Evolutionary conservation across 2,329 filamentous ascomycete species (phyloP).

Genomic region (Cucurbitaria berberidis): DNA sequence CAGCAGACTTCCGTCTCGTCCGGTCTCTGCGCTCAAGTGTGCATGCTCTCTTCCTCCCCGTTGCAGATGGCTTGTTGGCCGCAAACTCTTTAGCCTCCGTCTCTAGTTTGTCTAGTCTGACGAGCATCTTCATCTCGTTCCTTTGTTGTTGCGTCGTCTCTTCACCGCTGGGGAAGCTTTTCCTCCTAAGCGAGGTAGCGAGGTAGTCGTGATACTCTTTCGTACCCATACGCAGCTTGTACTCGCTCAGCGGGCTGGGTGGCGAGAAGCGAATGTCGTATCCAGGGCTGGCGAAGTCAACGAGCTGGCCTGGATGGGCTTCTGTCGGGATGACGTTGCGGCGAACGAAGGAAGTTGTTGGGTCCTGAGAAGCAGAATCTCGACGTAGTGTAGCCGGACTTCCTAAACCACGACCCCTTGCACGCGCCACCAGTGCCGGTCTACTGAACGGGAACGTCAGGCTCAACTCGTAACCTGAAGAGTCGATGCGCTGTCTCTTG

Average conservation of each 20-base stretch:
- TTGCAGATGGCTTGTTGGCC: background rate
- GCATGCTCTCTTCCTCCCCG: background rate
- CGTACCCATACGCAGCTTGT: constrained; percentile 4
- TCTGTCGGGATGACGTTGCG: constrained; percentile 2
- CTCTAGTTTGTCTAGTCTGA: constrained; percentile 3
- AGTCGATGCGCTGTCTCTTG: constrained; percentile 19
- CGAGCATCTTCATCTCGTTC: constrained; percentile 7
- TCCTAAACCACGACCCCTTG: background rate
- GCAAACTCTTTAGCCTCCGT: background rate
- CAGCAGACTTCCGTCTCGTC: background rate
- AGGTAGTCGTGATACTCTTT: constrained; percentile 14
- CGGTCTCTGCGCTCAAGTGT: constrained; percentile 2
- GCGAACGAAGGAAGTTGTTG: background rate
- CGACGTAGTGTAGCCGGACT: background rate
- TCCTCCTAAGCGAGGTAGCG: constrained; percentile 10
- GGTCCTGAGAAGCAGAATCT: background rate
- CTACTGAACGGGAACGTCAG: background rate
- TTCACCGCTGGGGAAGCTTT: constrained; percentile 12
- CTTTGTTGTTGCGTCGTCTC: background rate
- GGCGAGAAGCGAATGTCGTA: no score
- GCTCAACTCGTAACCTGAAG: constrained; percentile 4
- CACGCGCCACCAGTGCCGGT: background rate
- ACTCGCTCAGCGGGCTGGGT: constrained; percentile 1
- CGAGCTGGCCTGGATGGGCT: constrained; percentile 16
- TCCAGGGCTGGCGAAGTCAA: constrained; percentile 15